These are phyloP conservation scores for Elsinoe fawcettii DNA, from an alignment of 2,329 filamentous ascomycete species.

Conservation along the genomic window DNA sequence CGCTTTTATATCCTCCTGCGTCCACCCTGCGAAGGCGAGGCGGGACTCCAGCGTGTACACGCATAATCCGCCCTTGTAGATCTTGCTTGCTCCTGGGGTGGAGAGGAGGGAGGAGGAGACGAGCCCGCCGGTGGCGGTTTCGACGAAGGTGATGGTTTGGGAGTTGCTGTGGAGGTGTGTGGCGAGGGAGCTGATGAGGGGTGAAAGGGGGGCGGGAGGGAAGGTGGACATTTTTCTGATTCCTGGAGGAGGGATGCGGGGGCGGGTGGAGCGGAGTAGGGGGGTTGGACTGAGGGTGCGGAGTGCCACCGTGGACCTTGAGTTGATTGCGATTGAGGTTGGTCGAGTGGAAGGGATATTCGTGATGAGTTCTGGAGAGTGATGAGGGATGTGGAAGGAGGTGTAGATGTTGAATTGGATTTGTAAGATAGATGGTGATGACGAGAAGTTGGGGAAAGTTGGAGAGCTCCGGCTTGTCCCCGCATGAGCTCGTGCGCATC, in stretches of 20 bases:
- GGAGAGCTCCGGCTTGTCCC: neutral
- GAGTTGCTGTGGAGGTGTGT: constrained; percentile 46
- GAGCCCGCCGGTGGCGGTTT: constrained; percentile 57
- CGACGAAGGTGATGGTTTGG: constrained; percentile 54
- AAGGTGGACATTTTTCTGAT: constrained; percentile 23
- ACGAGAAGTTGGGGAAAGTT: neutral
- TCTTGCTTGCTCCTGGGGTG: constrained; percentile 48
- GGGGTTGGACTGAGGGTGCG: neutral
- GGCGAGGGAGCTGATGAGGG: constrained; percentile 44
- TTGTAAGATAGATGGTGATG: neutral
- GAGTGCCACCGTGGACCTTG: too few species aligned
- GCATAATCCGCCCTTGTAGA: constrained; percentile 57
- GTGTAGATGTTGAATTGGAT: neutral
- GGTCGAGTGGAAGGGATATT: too few species aligned
- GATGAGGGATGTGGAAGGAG: too few species aligned
- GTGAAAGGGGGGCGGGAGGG: constrained; percentile 36
- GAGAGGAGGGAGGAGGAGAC: constrained; percentile 53
- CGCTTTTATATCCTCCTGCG: constrained; percentile 40
- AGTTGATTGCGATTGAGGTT: too few species aligned
- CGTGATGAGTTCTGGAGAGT: too few species aligned
- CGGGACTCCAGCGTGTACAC: constrained; percentile 54
- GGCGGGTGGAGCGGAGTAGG: neutral
- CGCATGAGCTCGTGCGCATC: neutral
- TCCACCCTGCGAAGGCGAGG: constrained; percentile 55
- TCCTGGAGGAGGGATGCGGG: neutral